Evolutionary conservation across 1,284 basidiomycete species (phyloP).

Genomic region (Pascua guehoae): DNA sequence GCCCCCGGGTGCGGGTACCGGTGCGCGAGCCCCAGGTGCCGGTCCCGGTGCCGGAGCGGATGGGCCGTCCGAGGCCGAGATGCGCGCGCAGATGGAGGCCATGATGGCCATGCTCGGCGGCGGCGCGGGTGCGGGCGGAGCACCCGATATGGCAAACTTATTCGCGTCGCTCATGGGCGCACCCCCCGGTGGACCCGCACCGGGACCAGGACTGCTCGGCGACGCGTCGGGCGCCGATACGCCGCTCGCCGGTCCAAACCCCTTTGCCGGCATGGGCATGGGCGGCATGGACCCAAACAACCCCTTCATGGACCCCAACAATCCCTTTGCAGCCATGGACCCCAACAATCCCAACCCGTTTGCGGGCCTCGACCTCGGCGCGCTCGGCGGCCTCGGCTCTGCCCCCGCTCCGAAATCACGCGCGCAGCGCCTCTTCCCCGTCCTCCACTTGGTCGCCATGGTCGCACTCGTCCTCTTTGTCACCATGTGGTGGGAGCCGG

Average conservation of each 20-base stretch:
- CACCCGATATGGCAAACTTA: constrained; percentile 33
- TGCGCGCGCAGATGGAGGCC: constrained; percentile 31
- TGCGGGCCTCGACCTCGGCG: background rate
- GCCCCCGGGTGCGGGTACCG: constrained; percentile 3
- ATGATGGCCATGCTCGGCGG: constrained; percentile 35
- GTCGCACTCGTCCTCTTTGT: constrained; percentile 38
- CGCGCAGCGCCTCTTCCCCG: constrained; percentile 35
- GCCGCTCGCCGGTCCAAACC: constrained; percentile 1
- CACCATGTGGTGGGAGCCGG: constrained; percentile 47
- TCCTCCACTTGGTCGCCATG: constrained; percentile 39
- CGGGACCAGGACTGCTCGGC: constrained; percentile 14
- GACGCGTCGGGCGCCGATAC: background rate
- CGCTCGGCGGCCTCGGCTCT: background rate
- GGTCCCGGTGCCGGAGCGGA: background rate
- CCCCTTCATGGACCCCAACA: background rate
- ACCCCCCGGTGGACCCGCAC: constrained; percentile 16
- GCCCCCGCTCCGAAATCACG: constrained; percentile 8
- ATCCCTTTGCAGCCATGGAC: background rate
- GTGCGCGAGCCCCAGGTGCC: constrained; percentile 23
- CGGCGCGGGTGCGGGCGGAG: constrained; percentile 20
- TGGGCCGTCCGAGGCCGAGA: constrained; percentile 10
- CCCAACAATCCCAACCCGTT: constrained; percentile 6
- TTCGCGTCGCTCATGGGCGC: constrained; percentile 26
- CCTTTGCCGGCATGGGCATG: constrained; percentile 2
- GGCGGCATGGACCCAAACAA: constrained; percentile 1